Conservation (phyloP, 805 yeast species). For the Candida suzukii region DNA sequence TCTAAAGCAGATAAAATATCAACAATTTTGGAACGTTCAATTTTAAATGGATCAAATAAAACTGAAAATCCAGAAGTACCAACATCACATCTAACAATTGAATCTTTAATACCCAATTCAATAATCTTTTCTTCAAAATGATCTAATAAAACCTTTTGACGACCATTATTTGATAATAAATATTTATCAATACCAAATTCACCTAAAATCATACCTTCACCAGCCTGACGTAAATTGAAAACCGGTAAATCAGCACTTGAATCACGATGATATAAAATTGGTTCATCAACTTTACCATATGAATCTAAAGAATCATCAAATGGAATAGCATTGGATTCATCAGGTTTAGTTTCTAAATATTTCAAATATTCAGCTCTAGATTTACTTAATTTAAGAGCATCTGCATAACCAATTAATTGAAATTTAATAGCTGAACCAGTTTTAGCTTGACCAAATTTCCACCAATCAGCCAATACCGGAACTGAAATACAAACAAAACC, state of each 20-base stretch:
- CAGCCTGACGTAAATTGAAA: slow-evolving; percentile 91
- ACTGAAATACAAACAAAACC: slow-evolving; percentile 97
- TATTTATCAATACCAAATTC: slow-evolving; percentile 88
- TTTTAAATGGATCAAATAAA: slow-evolving; percentile 62
- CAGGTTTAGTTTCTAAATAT: slow-evolving; percentile 47
- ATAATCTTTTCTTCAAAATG: slow-evolving; percentile 69
- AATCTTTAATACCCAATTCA: slow-evolving; percentile 61
- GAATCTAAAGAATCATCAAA: slow-evolving; percentile 22
- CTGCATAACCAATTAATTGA: slow-evolving; percentile 63
- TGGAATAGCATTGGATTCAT: slow-evolving; percentile 38
- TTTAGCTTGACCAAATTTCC: slow-evolving; percentile 97
- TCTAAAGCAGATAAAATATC: slow-evolving; percentile 67
- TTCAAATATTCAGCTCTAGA: slow-evolving; percentile 31
- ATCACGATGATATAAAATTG: slow-evolving; percentile 51
- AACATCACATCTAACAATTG: slow-evolving; percentile 95
- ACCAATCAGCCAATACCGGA: slow-evolving; percentile 90
- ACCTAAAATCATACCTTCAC: slow-evolving; percentile 85
- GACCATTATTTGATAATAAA: slow-evolving; percentile 77
- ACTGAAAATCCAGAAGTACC: slow-evolving; percentile 84
- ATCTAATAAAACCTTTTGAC: slow-evolving; percentile 19
- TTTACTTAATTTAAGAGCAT: slow-evolving; percentile 41
- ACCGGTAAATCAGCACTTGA: slow-evolving; percentile 53
- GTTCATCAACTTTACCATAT: slow-evolving; percentile 49
- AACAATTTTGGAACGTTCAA: slow-evolving; percentile 57
- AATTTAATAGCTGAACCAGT: slow-evolving; percentile 86